Evolutionary conservation across 805 yeast genomes (phyloP), one percentile per base, ranked within the genome.

Genomic region (Yamadazyma scolyti): DNA sequence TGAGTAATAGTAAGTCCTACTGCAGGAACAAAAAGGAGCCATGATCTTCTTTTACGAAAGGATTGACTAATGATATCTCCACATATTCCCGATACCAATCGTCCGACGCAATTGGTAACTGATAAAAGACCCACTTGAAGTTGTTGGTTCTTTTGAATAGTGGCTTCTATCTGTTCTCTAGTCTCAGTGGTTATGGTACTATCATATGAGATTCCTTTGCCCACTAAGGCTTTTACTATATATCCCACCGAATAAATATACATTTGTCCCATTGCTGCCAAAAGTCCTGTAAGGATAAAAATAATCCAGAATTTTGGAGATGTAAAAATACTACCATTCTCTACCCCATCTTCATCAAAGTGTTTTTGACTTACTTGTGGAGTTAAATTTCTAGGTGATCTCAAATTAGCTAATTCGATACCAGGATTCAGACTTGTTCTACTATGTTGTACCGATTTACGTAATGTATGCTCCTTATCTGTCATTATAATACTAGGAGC

Each of bases 121-220:
- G 90, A 82, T 4, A 84, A 54, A n/a, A 80, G 47, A 2, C 85
- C 79, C 9, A 84, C 94, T 52, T 84, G 93, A 19, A 68, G 56
- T 32, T 82, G 81, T 51, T 84, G 94, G 34, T 75, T 67, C 26
- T 56, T 54, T 46, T 73, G 82, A 19, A 75, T 62, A 27, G 60
- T 37, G 5, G 49, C 46, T 7, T 57, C 64, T 4, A 57, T 40
- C n/a, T 42, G 28, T 2, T 26, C 37, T 10, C 28, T 33, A 6
- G 42, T 12, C 5, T 30, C 36, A 4, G 25, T 32, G 1, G 36
- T 20, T 20, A 45, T 23, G 28, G 61, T 40, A 9, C 50, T 48
- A 7, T 56, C 64, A 14, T 50, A 43, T 14, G 43, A 37, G 5
- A 48, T 21, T 20, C 38, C 41, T 20, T 39, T 32, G 9, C 47